Base-by-base conservation (phyloP, 2,329 filamentous ascomycete genomes). In the Cladosporium sp. region DNA sequence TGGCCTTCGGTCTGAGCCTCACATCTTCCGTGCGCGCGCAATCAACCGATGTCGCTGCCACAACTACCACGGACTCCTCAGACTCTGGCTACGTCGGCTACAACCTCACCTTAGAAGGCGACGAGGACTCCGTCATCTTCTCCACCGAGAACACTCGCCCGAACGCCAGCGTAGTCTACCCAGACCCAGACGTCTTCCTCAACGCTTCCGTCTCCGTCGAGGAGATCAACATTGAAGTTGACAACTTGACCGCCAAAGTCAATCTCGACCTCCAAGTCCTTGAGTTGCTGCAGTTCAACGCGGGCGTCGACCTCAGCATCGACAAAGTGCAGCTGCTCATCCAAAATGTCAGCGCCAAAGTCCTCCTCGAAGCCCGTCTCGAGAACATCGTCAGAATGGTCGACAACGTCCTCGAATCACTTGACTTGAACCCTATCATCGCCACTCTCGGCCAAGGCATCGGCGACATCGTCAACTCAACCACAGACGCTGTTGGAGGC, bases 401-500 rank as follows among this genome's bases (percentile, higher is more conserved):
- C 43, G 77, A 78, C 66, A 79, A 84, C 64, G 82, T 84, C 3
- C 75, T 87, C 20, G 74, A 77, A 58, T 83, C 80, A 28, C 78
- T 86, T 58, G 84, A 87, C 64, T 73, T 86, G 19, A 86, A 87
- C 65, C 84, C 84, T 14, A 73, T 84, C n/a, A 1, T 83, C 83
- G 65, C 82, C 59, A 80, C 81, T 1, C 80, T 83, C 61, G 80
- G 82, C 39, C 51, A 64, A 55, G 61, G 59, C n/a, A 51, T 64
- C n/a, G 56, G 59, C 51, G 49, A 60, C 14, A 58, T 65, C 17
- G 51, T 67, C 15, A 60, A 63, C 54, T 51, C 55, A 5, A 61
- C 63, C 5, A 55, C 43, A 6, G 59, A 58, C 22, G 62, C 55
- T 11, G 30, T 64, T 1, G 54, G 51, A 20, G 55, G 55, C 2